These are phyloP conservation scores for Amanita subjunquillea DNA, from an alignment of 768 basidiomycete species.

Conservation along the genomic window DNA sequence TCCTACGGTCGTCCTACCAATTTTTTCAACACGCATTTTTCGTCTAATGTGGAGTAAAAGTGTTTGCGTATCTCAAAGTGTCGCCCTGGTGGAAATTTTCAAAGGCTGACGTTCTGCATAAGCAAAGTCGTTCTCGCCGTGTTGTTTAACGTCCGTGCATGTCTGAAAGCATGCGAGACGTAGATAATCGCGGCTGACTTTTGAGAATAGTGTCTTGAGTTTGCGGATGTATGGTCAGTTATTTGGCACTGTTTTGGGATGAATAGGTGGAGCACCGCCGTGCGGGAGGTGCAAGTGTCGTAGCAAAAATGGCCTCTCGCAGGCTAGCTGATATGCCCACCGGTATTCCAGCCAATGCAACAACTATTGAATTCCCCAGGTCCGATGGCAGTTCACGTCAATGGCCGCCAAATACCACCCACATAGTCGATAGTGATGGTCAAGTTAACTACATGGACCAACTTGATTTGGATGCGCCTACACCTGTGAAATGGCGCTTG, in stretches of 20 bases:
- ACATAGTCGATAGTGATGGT: conserved; percentile 44
- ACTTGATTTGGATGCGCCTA: conserved; percentile 37
- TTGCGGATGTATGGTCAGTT: neutral
- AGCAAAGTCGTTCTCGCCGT: conserved; percentile 37
- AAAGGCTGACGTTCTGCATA: conserved; percentile 54
- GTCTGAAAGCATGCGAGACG: conserved; percentile 34
- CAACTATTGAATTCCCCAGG: conserved; percentile 47
- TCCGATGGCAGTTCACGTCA: conserved; percentile 45
- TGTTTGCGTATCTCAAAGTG: conserved; percentile 40
- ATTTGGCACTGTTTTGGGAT: neutral
- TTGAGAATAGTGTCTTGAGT: too few relatives aligned
- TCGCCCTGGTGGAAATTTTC: conserved; percentile 21
- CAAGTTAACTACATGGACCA: conserved; percentile 65
- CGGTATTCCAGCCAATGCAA: conserved; percentile 39
- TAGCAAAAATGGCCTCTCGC: conserved; percentile 15
- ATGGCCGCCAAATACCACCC: conserved; percentile 51
- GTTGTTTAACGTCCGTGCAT: conserved; percentile 62
- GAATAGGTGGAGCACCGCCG: neutral
- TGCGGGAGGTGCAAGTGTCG: neutral
- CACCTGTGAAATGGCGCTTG: conserved; percentile 49
- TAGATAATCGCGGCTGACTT: conserved; percentile 50
- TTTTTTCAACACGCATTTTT: too few relatives aligned
- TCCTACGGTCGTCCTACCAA: too few relatives aligned
- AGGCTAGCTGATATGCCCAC: conserved; percentile 16
- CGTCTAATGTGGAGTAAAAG: neutral